Conservation (phyloP, 2,329 filamentous ascomycete species). For the Sarocladiaceae sp. region DNA sequence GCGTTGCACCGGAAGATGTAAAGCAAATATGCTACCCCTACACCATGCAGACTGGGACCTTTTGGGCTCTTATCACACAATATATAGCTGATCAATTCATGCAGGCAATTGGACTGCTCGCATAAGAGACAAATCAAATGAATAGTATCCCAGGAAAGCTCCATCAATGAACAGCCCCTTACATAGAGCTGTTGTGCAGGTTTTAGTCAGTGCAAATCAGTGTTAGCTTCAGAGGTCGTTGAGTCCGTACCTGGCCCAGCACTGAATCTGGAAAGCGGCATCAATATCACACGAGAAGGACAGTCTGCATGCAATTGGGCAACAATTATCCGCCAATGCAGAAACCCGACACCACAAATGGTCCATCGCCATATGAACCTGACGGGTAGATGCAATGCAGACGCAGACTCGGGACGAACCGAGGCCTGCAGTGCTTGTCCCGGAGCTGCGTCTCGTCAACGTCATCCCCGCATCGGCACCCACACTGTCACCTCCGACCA, state of each 20-base stretch:
- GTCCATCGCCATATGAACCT: background rate
- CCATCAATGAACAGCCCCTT: too few relatives aligned
- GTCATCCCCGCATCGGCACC: too few relatives aligned
- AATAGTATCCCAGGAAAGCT: too few relatives aligned
- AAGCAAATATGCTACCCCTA: constrained; percentile 34
- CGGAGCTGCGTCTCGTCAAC: background rate
- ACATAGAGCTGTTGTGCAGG: too few relatives aligned
- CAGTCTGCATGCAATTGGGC: too few relatives aligned
- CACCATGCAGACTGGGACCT: constrained; percentile 21
- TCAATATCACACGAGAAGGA: too few relatives aligned
- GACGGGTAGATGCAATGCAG: background rate
- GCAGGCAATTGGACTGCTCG: too few relatives aligned
- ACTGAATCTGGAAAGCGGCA: too few relatives aligned
- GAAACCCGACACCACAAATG: too few relatives aligned
- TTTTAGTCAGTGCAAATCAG: too few relatives aligned
- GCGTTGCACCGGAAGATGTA: constrained; percentile 25
- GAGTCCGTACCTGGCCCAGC: too few relatives aligned
- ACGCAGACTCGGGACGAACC: background rate
- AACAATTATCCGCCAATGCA: background rate
- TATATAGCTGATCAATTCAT: background rate
- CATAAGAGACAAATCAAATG: background rate
- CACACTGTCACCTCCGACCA: background rate
- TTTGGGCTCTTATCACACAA: background rate
- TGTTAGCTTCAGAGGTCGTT: too few relatives aligned
- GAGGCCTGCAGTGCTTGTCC: background rate